A percentile compares a stretch with the other conserved stretches of the same genome.
These are phyloP conservation scores for Nymphaea thermarum DNA, from an alignment of 164 flowering plant species.

Conservation along the genomic window DNA sequence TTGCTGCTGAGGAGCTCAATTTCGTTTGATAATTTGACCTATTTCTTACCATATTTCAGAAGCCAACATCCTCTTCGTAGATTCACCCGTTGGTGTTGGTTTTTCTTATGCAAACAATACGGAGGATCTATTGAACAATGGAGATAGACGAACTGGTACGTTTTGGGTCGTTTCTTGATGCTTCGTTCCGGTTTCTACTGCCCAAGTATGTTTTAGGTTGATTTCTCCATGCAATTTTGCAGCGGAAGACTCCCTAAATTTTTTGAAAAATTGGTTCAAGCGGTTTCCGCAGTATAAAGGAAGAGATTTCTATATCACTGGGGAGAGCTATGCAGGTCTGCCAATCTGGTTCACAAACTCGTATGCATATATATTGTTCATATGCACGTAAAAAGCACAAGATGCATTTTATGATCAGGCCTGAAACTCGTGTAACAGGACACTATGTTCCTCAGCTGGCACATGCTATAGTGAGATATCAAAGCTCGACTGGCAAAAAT, in stretches of 20 bases:
- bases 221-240: slow-evolving; percentile 8
- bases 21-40: background rate
- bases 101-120: slow-evolving; percentile 73
- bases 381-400: background rate
- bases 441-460: slow-evolving; percentile 98
- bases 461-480: slow-evolving; percentile 62
- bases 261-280: slow-evolving; percentile 63
- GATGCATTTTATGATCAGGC: background rate
- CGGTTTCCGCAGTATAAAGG: slow-evolving; percentile 74
- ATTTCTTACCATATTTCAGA: slow-evolving; percentile 30
- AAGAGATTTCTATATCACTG: slow-evolving; percentile 60
- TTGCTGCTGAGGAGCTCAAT: background rate
- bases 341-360: background rate
- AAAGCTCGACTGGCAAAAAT: slow-evolving; percentile 16
- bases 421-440: slow-evolving; percentile 31
- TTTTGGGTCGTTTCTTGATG: background rate
- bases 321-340: slow-evolving; percentile 88
- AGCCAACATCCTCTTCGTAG: slow-evolving; percentile 74
- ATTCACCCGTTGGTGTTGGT: slow-evolving; percentile 88
- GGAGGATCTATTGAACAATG: slow-evolving; percentile 50
- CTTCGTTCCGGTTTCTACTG: background rate
- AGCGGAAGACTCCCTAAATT: slow-evolving; percentile 61
- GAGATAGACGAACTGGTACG: slow-evolving; percentile 77
- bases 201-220: background rate
- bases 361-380: background rate